Conservation (phyloP, 1,284 basidiomycete species). For the Thelephora terrestris region DNA sequence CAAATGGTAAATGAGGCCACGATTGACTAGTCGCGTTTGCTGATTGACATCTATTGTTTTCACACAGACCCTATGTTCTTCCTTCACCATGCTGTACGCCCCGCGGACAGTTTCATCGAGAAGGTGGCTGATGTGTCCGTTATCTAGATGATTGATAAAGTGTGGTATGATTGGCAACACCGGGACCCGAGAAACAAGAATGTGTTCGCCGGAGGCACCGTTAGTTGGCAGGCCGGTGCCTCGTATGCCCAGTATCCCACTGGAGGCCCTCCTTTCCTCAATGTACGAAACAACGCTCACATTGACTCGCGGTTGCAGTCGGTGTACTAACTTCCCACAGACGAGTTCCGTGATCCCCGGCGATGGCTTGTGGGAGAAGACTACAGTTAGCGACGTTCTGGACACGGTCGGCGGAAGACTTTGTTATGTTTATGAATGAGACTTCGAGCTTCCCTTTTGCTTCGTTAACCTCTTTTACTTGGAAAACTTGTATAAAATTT, state of each 20-base stretch:
- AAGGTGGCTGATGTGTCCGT: not conserved
- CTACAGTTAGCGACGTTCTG: too few species aligned
- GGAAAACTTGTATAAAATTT: too few species aligned
- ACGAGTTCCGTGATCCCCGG: too few species aligned
- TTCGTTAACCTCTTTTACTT: too few species aligned
- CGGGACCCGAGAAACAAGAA: conserved; percentile 14
- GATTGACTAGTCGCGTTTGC: not conserved
- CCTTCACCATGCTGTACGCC: not conserved
- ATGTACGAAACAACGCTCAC: too few species aligned
- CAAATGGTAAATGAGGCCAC: not conserved
- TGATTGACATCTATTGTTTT: not conserved
- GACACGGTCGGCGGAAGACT: too few species aligned
- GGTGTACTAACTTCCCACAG: too few species aligned
- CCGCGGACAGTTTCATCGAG: not conserved
- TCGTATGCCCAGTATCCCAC: not conserved
- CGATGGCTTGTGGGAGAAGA: too few species aligned
- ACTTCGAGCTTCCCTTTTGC: too few species aligned
- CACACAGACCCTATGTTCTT: not conserved
- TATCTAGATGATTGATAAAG: conserved; percentile 29
- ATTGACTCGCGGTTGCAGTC: too few species aligned
- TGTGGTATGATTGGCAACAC: conserved; percentile 31
- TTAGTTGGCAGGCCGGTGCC: not conserved
- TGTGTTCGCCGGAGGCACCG: conserved; percentile 22
- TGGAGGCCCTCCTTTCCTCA: not conserved
- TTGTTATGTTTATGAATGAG: too few species aligned